These are phyloP conservation scores for Phaeotremella skinneri DNA, from an alignment of 768 basidiomycete genomes.

Conservation along the genomic window DNA sequence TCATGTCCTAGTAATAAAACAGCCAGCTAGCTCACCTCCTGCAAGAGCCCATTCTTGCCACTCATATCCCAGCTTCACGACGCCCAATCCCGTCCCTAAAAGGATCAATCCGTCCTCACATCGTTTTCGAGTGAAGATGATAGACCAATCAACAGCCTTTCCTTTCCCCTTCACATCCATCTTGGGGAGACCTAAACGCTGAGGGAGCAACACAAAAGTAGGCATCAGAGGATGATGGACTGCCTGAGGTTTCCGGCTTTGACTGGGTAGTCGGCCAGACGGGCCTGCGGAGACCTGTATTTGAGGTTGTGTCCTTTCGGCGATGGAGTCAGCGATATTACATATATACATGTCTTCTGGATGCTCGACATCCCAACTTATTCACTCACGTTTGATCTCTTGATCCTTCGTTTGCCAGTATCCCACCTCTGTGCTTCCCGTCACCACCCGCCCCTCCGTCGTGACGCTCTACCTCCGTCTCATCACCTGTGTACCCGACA, in stretches of 20 bases:
- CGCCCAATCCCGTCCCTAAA: constrained; percentile 24
- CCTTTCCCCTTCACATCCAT: constrained; percentile 17
- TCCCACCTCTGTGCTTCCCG: constrained; percentile 4
- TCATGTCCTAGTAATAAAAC: neutral
- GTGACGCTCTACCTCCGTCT: constrained; percentile 31
- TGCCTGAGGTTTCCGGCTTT: neutral
- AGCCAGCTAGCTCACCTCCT: constrained; percentile 27
- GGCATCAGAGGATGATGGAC: constrained; percentile 2
- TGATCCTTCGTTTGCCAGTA: neutral
- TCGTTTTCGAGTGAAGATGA: constrained; percentile 30
- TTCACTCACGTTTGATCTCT: too few relatives aligned
- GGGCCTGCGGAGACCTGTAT: neutral
- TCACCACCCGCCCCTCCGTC: neutral
- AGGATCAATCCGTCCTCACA: constrained; percentile 42
- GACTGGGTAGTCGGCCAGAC: neutral
- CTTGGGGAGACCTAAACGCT: neutral
- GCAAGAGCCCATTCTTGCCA: constrained; percentile 42
- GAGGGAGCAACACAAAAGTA: constrained; percentile 5
- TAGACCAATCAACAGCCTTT: constrained; percentile 2
- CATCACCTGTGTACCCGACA: constrained; percentile 16
- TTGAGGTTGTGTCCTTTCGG: too few relatives aligned
- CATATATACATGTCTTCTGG: too few relatives aligned
- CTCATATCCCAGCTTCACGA: constrained; percentile 26
- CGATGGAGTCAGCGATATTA: too few relatives aligned
- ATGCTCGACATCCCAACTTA: too few relatives aligned